phyloP scores from a whole-genome alignment of 306 rosid genomes.

The Trichosanthes truncata region DNA sequence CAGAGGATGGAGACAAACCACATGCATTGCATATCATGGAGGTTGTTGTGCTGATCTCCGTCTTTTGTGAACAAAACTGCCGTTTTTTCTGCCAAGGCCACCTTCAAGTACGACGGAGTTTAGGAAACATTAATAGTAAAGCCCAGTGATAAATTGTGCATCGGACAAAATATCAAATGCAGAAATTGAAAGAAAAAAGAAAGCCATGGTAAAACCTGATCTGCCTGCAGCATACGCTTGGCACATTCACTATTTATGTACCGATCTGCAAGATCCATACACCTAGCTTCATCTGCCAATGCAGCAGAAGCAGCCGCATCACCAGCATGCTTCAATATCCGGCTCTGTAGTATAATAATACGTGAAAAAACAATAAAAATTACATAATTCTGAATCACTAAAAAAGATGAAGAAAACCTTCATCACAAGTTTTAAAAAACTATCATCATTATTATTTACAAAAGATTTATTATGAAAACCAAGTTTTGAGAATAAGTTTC shows the following conservation, averaged over 20 bases:
- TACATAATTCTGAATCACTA: neutral
- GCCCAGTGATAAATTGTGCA: constrained; percentile 6
- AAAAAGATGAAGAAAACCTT: neutral
- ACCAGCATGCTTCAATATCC: constrained; percentile 95
- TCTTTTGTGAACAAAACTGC: constrained; percentile 97
- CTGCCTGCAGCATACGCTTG: constrained; percentile 98
- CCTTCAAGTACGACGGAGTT: constrained; percentile 28
- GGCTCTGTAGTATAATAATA: constrained; percentile 56
- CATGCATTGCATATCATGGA: constrained; percentile 99
- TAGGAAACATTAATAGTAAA: constrained; percentile 12
- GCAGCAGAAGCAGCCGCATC: constrained; percentile 91
- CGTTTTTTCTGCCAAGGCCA: constrained; percentile 89
- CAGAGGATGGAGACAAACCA: constrained; percentile 46
- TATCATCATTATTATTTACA: neutral
- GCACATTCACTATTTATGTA: constrained; percentile 92
- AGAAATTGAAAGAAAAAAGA: neutral
- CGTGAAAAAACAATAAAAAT: neutral
- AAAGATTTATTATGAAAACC: neutral
- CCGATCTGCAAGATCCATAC: constrained; percentile 98
- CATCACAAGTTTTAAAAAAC: neutral
- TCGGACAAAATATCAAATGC: neutral
- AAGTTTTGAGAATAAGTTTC: neutral
- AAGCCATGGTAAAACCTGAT: constrained; percentile 49
- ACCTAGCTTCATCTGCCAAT: constrained; percentile 90
- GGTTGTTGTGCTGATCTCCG: constrained; percentile 96